These are phyloP conservation scores for Circinella umbellata DNA, from an alignment of 371 early-diverging fungal genomes.

Conservation along the genomic window DNA sequence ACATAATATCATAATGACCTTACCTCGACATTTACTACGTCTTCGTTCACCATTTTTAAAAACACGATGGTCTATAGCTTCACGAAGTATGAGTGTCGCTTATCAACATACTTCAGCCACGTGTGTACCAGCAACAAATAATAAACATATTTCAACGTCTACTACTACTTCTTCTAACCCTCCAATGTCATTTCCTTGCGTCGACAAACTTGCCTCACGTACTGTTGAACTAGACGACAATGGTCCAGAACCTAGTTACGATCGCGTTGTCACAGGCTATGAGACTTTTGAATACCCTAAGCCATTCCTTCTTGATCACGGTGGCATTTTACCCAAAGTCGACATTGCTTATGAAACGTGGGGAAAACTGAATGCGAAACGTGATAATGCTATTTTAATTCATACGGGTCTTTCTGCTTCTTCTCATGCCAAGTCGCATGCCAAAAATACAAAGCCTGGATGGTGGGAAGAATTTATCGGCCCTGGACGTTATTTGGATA, in stretches of 20 bases:
- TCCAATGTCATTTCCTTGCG: slow-evolving; percentile 79
- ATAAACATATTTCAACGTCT: not conserved
- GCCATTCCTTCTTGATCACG: slow-evolving; percentile 83
- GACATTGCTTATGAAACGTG: slow-evolving; percentile 88
- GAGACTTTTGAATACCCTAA: slow-evolving; percentile 63
- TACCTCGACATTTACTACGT: slow-evolving; percentile 5
- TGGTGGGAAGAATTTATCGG: slow-evolving; percentile 99
- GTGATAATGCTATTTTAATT: slow-evolving; percentile 78
- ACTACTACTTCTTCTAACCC: slow-evolving; percentile 56
- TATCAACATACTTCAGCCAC: slow-evolving; percentile 9
- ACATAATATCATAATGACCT: not conserved
- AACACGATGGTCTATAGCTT: not conserved
- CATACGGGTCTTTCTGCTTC: slow-evolving; percentile 89
- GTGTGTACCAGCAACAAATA: slow-evolving; percentile 2
- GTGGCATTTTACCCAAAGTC: slow-evolving; percentile 79
- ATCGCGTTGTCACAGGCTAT: slow-evolving; percentile 85
- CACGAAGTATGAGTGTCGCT: not conserved
- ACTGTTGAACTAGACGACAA: slow-evolving; percentile 72
- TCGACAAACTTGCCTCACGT: slow-evolving; percentile 71
- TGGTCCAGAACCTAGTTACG: slow-evolving; percentile 89
- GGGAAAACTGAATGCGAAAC: slow-evolving; percentile 74
- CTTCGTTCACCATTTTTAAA: not conserved
- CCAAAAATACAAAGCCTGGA: slow-evolving; percentile 78
- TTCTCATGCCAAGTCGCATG: slow-evolving; percentile 84
- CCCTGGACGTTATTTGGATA: slow-evolving; percentile 81